Evolutionary conservation across 1,284 basidiomycete genomes (phyloP).

Genomic region (Neolentinus lepideus): DNA sequence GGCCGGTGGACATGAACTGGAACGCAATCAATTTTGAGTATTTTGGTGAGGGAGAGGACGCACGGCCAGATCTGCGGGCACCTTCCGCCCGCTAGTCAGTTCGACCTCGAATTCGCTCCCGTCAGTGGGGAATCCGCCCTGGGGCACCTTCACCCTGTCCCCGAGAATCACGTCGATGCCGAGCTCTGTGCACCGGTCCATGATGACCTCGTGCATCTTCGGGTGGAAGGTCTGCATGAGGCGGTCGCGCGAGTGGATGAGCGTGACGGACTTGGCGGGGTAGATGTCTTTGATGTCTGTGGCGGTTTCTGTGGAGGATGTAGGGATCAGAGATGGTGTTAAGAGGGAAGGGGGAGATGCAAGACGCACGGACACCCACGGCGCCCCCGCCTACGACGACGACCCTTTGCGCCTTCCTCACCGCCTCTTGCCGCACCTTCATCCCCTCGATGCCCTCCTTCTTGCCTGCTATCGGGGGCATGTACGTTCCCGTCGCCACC

Average conservation of each 20-base stretch:
- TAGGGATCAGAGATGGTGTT: background rate
- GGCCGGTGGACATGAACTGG: slow-evolving; percentile 30
- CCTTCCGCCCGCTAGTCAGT: slow-evolving; percentile 19
- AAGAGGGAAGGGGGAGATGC: background rate
- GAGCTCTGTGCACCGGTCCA: slow-evolving; percentile 23
- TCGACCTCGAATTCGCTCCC: slow-evolving; percentile 20
- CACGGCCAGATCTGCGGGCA: slow-evolving; percentile 27
- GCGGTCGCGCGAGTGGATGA: slow-evolving; percentile 35
- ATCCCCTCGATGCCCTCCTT: slow-evolving; percentile 13
- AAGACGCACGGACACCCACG: slow-evolving; percentile 14
- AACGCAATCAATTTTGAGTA: background rate
- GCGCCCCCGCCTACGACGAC: slow-evolving; percentile 15
- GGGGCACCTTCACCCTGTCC: slow-evolving; percentile 27
- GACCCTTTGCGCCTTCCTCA: slow-evolving; percentile 9
- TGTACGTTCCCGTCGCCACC: slow-evolving; percentile 22
- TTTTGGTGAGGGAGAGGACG: slow-evolving; percentile 4
- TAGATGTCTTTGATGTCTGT: slow-evolving; percentile 34
- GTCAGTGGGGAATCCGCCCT: slow-evolving; percentile 21
- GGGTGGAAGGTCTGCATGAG: slow-evolving; percentile 34
- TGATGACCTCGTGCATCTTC: slow-evolving; percentile 26
- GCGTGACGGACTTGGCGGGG: slow-evolving; percentile 29
- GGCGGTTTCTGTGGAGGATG: slow-evolving; percentile 24
- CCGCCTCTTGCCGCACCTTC: slow-evolving; percentile 11
- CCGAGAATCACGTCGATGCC: slow-evolving; percentile 29
- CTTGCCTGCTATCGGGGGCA: slow-evolving; percentile 10